Evolutionary conservation across 306 rosid species (phyloP).

Genomic region (Bauhinia variegata): DNA sequence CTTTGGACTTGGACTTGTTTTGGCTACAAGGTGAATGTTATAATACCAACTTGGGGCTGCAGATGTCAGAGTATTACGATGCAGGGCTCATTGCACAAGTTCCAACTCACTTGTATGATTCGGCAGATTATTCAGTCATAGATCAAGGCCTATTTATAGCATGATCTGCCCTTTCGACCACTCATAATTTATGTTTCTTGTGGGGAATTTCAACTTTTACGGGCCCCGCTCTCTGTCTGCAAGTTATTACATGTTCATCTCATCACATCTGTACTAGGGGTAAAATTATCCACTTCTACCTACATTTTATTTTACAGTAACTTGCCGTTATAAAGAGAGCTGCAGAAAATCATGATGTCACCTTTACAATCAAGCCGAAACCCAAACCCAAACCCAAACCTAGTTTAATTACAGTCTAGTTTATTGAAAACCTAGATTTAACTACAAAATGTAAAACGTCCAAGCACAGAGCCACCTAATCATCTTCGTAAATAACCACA

Average conservation of each 20-base stretch:
- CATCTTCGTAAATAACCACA: too few species aligned
- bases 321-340: too few species aligned
- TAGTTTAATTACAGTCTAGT: conserved; percentile 2
- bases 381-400: too few species aligned
- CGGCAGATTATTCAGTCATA: conserved; percentile 61
- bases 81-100: conserved; percentile 57
- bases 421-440: too few species aligned
- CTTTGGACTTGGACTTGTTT: conserved; percentile 56
- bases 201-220: conserved; percentile 33
- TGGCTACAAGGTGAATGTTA: conserved; percentile 58
- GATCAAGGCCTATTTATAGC: conserved; percentile 82
- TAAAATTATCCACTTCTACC: too few species aligned
- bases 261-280: too few species aligned
- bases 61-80: conserved; percentile 61
- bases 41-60: conserved; percentile 56
- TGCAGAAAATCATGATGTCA: neutral
- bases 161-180: conserved; percentile 48
- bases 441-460: too few species aligned
- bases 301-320: too few species aligned
- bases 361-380: conserved; percentile 15
- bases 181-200: too few species aligned
- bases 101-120: conserved; percentile 66
- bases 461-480: too few species aligned
- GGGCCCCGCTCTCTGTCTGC: too few species aligned
- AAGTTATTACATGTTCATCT: too few species aligned